These are phyloP conservation scores for Aspergillus niger DNA, from an alignment of 2,329 filamentous ascomycete genomes.

Conservation along the genomic window DNA sequence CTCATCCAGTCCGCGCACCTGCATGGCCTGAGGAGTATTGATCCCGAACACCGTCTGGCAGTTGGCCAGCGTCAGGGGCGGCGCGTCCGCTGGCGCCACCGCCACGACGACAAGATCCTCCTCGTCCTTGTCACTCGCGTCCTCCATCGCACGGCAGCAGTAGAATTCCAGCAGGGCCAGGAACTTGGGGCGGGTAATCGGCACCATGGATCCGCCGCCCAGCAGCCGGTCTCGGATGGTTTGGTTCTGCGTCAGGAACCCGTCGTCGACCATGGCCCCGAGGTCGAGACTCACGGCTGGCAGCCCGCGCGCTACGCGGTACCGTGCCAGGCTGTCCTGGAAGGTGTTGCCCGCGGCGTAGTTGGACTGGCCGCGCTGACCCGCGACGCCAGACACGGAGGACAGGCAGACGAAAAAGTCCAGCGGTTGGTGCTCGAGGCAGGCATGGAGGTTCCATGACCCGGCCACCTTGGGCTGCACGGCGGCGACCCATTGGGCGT, in stretches of 20 bases:
- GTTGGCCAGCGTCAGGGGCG: not conserved
- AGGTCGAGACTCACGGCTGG: not conserved
- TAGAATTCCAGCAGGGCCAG: not conserved
- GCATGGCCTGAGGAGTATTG: not conserved
- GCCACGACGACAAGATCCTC: too few species aligned
- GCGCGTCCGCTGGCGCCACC: too few species aligned
- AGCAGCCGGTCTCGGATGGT: not conserved
- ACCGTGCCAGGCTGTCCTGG: not conserved
- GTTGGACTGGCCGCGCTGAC: constrained; percentile 6
- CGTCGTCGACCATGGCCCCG: not conserved
- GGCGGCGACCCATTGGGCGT: not conserved
- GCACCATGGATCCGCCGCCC: not conserved
- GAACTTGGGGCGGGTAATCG: not conserved
- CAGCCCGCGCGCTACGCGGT: not conserved
- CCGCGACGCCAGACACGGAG: constrained; percentile 5
- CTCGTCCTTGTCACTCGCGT: too few species aligned
- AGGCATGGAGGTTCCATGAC: constrained; percentile 1
- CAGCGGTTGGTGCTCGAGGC: not conserved
- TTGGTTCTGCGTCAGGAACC: not conserved
- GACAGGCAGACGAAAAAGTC: constrained; percentile 9
- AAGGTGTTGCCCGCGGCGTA: constrained; percentile 5
- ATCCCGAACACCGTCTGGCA: not conserved
- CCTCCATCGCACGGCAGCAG: not conserved
- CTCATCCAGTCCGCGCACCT: not conserved
- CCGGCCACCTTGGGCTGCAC: constrained; percentile 5